Percentiles rank a stretch among this genome's conserved stretches.
Conservation (phyloP, 1,284 basidiomycete species). For the Inonotus hispidus region DNA sequence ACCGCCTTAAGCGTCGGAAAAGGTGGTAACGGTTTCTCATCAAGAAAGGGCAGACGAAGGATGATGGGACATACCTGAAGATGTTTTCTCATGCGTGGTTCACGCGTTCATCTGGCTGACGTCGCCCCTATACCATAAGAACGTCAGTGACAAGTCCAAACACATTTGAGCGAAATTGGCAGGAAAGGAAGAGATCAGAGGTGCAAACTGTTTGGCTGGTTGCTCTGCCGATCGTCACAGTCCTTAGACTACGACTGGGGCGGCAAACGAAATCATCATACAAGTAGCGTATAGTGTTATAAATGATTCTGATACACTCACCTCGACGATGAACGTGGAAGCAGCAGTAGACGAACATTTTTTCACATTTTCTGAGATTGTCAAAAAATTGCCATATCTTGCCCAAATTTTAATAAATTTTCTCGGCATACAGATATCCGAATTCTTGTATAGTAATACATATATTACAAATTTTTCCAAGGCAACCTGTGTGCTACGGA, state of each 20-base stretch:
- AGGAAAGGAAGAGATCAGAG: constrained; percentile 17
- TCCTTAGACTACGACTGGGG: constrained; percentile 24
- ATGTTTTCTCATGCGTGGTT: not conserved
- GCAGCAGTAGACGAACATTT: too few species aligned
- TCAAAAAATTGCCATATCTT: not conserved
- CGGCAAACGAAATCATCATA: constrained; percentile 24
- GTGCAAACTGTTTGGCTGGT: constrained; percentile 24
- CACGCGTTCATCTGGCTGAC: not conserved
- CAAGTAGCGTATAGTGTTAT: not conserved
- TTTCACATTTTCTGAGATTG: not conserved
- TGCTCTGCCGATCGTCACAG: constrained; percentile 24
- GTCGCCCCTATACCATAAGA: too few species aligned
- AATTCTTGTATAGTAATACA: too few species aligned
- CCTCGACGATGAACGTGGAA: too few species aligned
- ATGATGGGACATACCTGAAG: not conserved
- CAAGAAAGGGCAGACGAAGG: constrained; percentile 5
- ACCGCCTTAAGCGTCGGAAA: constrained; percentile 19
- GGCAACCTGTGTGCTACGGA: too few species aligned
- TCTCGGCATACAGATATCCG: too few species aligned
- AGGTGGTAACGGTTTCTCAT: constrained; percentile 21
- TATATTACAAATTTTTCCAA: too few species aligned
- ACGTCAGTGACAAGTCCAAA: too few species aligned
- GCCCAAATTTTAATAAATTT: too few species aligned
- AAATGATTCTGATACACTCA: too few species aligned
- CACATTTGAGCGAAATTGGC: not conserved